Conservation (phyloP, 345 rosid genomes). For the Brassica rapa region DNA sequence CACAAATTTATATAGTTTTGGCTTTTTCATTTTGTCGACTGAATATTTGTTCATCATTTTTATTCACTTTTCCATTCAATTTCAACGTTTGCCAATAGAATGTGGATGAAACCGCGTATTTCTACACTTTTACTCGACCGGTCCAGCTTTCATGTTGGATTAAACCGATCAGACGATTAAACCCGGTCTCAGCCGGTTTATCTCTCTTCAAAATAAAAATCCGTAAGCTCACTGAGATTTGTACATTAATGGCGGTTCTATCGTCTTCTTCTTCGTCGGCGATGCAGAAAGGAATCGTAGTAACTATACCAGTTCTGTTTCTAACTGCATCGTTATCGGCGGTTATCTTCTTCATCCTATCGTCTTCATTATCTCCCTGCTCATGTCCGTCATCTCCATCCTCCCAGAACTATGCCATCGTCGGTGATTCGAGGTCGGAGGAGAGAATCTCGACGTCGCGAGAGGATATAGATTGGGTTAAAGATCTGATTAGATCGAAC, state of each 20-base stretch:
- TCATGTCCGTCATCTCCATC: constrained; percentile 50
- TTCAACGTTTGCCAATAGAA: no score
- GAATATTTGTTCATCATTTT: no score
- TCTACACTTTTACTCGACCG: not conserved
- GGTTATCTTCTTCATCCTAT: constrained; percentile 58
- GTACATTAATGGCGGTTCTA: constrained; percentile 27
- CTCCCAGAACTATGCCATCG: constrained; percentile 11
- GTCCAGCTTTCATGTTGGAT: not conserved
- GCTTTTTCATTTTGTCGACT: no score
- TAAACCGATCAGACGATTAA: not conserved
- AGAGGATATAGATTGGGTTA: constrained; percentile 81
- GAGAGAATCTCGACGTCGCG: constrained; percentile 49
- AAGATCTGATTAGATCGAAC: constrained; percentile 71
- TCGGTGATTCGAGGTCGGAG: constrained; percentile 6
- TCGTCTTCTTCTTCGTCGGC: constrained; percentile 13
- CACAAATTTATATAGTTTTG: no score
- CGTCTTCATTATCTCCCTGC: constrained; percentile 61
- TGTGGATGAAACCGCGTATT: not conserved
- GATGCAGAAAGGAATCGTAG: constrained; percentile 61
- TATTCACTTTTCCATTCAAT: no score
- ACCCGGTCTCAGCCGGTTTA: constrained; percentile 19
- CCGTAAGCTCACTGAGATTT: constrained; percentile 8
- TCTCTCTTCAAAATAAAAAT: not conserved
- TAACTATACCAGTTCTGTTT: constrained; percentile 63
- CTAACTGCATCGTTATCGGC: constrained; percentile 58